Evolutionary conservation across 768 basidiomycete species (phyloP).

Genomic region (Boletus sp.): DNA sequence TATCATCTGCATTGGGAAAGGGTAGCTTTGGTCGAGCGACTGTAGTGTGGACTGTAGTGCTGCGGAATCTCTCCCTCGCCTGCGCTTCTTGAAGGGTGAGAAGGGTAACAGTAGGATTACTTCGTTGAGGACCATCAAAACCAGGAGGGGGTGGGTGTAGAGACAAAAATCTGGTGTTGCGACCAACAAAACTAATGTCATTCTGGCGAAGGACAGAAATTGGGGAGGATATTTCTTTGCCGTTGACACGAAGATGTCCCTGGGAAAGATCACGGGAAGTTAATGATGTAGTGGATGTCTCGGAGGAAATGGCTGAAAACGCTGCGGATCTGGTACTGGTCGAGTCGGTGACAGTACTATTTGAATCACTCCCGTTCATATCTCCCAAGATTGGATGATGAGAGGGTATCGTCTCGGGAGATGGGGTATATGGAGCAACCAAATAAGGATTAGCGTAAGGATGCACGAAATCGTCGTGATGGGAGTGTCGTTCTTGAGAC

Average conservation of each 20-base stretch:
- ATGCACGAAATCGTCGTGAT: constrained; percentile 45
- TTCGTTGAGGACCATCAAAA: constrained; percentile 47
- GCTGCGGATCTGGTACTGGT: constrained; percentile 38
- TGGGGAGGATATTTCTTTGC: constrained; percentile 58
- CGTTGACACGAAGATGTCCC: constrained; percentile 34
- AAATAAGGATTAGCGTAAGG: constrained; percentile 83
- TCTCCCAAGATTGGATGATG: constrained; percentile 31
- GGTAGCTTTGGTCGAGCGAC: constrained; percentile 27
- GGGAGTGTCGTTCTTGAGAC: constrained; percentile 36
- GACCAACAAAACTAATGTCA: constrained; percentile 29
- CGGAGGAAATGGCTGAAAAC: constrained; percentile 35
- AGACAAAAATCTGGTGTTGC: constrained; percentile 29
- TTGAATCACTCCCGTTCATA: constrained; percentile 50
- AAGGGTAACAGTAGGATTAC: constrained; percentile 58
- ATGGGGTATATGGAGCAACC: constrained; percentile 39
- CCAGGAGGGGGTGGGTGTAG: constrained; percentile 33
- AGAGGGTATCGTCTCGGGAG: constrained; percentile 27
- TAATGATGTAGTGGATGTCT: constrained; percentile 32
- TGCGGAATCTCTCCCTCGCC: constrained; percentile 59
- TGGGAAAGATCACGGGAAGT: constrained; percentile 17
- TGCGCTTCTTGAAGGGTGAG: constrained; percentile 81
- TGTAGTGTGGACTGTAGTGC: constrained; percentile 38
- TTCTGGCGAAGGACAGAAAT: constrained; percentile 39
- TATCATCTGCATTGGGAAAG: constrained; percentile 35
- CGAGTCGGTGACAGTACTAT: constrained; percentile 49